A percentile compares a stretch with the other conserved stretches of the same genome.
These are phyloP conservation scores for Hansenula sp. DNA, from an alignment of 1,139 yeast genomes.

Conservation along the genomic window DNA sequence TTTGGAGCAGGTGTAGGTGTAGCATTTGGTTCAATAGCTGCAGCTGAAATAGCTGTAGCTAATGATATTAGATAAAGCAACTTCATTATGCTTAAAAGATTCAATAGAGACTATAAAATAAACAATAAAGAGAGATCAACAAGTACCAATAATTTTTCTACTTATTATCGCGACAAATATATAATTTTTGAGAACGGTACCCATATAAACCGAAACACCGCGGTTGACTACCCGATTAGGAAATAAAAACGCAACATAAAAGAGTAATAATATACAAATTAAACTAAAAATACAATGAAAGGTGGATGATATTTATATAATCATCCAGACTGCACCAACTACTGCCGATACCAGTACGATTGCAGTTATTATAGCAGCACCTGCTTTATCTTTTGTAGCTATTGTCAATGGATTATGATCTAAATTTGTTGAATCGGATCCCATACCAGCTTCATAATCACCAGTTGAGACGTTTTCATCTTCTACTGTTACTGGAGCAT, in stretches of 20 bases:
- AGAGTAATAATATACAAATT: neutral
- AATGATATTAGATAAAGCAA: neutral
- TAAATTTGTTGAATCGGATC: slow-evolving; percentile 22
- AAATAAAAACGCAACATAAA: neutral
- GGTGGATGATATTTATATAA: slow-evolving; percentile 31
- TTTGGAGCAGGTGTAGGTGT: slow-evolving; percentile 7
- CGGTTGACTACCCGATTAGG: slow-evolving; percentile 2
- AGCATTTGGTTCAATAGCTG: neutral
- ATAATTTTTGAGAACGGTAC: neutral
- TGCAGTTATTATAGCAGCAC: slow-evolving; percentile 74
- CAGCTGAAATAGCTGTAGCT: neutral
- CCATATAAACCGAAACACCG: neutral
- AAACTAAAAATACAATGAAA: neutral
- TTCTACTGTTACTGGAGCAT: slow-evolving; percentile 15
- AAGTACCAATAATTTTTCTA: too few species aligned
- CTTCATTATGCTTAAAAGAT: neutral
- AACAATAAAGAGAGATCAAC: too few species aligned
- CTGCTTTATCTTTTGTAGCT: slow-evolving; percentile 59
- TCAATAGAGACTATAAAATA: too few species aligned
- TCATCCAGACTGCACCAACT: slow-evolving; percentile 63
- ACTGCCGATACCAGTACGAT: slow-evolving; percentile 49
- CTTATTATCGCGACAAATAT: too few species aligned
- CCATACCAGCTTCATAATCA: slow-evolving; percentile 28
- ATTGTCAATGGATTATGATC: slow-evolving; percentile 37
- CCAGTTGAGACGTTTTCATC: slow-evolving; percentile 37